Evolutionary conservation across 2,329 filamentous ascomycete species (phyloP).

Genomic region (Camillea tinctor): DNA sequence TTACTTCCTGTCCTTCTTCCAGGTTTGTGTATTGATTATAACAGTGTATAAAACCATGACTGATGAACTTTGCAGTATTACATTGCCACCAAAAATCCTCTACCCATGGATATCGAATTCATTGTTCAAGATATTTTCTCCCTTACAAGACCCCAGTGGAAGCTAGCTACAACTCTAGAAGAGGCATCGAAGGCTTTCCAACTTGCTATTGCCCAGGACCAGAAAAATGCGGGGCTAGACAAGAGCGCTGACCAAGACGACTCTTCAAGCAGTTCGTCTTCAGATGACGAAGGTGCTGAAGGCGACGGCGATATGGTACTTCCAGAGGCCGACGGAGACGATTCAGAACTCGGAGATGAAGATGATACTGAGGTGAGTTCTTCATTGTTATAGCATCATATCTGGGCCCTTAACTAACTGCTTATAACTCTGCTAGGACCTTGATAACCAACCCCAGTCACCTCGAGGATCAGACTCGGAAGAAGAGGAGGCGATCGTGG

Average conservation of each 20-base stretch:
- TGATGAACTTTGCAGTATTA: constrained; percentile 67
- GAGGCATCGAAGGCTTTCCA: constrained; percentile 84
- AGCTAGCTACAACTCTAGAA: constrained; percentile 73
- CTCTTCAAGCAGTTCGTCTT: constrained; percentile 65
- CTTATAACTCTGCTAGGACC: constrained; percentile 37
- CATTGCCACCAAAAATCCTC: constrained; percentile 80
- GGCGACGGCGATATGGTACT: constrained; percentile 63
- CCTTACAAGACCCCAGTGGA: constrained; percentile 87
- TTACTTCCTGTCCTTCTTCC: constrained; percentile 94
- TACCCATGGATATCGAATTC: constrained; percentile 98
- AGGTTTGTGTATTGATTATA: constrained; percentile 48
- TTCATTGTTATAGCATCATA: not conserved
- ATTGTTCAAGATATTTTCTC: constrained; percentile 90
- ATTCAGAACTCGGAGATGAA: constrained; percentile 56
- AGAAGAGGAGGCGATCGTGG: constrained; percentile 76
- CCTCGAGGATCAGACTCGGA: constrained; percentile 64
- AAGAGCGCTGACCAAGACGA: constrained; percentile 72
- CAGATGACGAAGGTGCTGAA: constrained; percentile 66
- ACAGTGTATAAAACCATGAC: constrained; percentile 5
- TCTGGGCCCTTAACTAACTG: constrained; percentile 3
- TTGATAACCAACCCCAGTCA: constrained; percentile 47
- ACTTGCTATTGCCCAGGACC: constrained; percentile 85
- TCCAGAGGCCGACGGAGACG: constrained; percentile 60
- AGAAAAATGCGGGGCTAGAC: constrained; percentile 73
- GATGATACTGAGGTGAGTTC: constrained; percentile 56